Base-by-base conservation (phyloP, 352 stramenopile genomes). In the Albugo candida region DNA sequence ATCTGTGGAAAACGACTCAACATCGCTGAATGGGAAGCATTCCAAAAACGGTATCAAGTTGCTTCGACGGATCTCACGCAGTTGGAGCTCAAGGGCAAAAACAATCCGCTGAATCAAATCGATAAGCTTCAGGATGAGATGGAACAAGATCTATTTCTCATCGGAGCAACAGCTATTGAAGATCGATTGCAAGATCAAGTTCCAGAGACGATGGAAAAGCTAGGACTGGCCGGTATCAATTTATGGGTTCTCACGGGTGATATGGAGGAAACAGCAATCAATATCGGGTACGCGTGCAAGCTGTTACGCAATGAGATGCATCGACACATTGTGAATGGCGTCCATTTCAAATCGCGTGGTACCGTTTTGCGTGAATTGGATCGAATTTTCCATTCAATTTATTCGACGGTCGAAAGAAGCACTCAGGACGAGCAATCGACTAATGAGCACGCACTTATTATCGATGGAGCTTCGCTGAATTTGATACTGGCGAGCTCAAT, bases 271-370 rank as follows among this genome's bases (percentile, higher is more conserved):
- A 93, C 80, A 10, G 80, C 80, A 0, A 91, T 91, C 42, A 93
- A 93, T 54, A 91, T 93, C 57, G 73, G 73, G 3, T 93, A 82
- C 34, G 80, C 78, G 13, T 93, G 78, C 34, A 73, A 69, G 2
- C 58, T 93, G 36, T 59, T 92, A 2, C 96, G 89, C 45, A 93
- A 94, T 37, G 89, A 94, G 48, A 97, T 98, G 92, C 67, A 95
- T 45, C 65, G 76, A n/a, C 67, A 85, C 34, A 70, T 92, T 41
- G 80, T 92, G 41, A 92, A 87, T 46, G 55, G 61, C 5, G 56
- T 63, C 5, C 75, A 58, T 31, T 87, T 77, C 42, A 67, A 59
- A 10, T 76, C 78, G 0, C 83, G 84, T 44, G 71, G 72, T 0
- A 64, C 63, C 0, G 70, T 85, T 27, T 48, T 88, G 11, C 65